phyloP scores from a whole-genome alignment of 306 rosid species.

The Vicia sativa region DNA sequence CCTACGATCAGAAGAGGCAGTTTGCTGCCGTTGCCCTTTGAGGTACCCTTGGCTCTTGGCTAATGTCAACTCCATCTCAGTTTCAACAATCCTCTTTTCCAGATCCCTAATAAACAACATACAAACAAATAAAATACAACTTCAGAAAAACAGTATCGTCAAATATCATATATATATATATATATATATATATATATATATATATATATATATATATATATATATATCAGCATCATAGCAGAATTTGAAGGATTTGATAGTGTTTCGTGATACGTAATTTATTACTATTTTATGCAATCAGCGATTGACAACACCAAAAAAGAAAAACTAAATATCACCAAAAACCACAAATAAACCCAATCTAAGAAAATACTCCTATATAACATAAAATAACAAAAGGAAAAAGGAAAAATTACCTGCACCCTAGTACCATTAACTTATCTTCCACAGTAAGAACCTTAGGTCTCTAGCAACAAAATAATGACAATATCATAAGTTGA shows the following conservation, averaged over 20 bases:
- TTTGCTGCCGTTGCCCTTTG: slow-evolving; percentile 56
- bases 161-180: not conserved
- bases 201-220: no score
- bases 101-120: slow-evolving; percentile 58
- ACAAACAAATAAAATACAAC: slow-evolving; percentile 11
- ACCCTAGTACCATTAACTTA: slow-evolving; percentile 79
- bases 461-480: slow-evolving; percentile 65
- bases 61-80: slow-evolving; percentile 90
- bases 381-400: not conserved
- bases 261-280: not conserved
- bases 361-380: not conserved
- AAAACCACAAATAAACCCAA: slow-evolving; percentile 16
- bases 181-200: no score
- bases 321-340: not conserved
- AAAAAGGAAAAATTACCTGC: slow-evolving; percentile 59
- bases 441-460: slow-evolving; percentile 84
- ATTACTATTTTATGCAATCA: not conserved
- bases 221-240: not conserved
- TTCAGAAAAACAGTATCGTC: not conserved
- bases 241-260: not conserved
- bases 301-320: not conserved
- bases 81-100: slow-evolving; percentile 94
- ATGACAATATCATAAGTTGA: slow-evolving; percentile 2
- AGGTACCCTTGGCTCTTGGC: slow-evolving; percentile 98
- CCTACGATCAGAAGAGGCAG: slow-evolving; percentile 59